Percentiles rank a stretch among this genome's conserved stretches.
phyloP scores from a whole-genome alignment of 768 basidiomycete genomes.

The Phylloporus rhodoxanthus region DNA sequence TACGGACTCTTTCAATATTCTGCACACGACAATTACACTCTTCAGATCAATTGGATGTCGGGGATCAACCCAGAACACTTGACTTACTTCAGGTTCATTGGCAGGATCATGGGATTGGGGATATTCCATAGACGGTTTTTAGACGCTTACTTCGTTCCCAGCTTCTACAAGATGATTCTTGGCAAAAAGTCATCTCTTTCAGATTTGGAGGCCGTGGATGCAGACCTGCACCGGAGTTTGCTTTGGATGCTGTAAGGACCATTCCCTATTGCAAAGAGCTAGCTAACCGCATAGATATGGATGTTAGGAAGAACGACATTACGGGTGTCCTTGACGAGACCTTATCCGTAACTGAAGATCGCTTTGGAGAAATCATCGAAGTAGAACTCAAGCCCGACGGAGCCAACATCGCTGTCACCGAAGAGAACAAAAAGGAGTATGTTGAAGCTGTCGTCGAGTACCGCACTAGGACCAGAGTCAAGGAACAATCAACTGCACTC shows the following conservation, averaged over 20 bases:
- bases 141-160: slow-evolving; percentile 74
- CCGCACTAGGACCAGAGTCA: slow-evolving; percentile 74
- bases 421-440: slow-evolving; percentile 73
- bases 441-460: slow-evolving; percentile 76
- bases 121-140: slow-evolving; percentile 76
- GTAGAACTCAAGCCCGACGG: slow-evolving; percentile 64
- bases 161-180: slow-evolving; percentile 76
- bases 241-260: slow-evolving; percentile 67
- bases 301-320: slow-evolving; percentile 63
- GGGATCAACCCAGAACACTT: slow-evolving; percentile 73
- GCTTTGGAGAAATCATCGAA: slow-evolving; percentile 66
- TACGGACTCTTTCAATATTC: slow-evolving; percentile 83
- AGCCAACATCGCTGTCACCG: slow-evolving; percentile 56
- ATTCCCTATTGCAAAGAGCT: background rate
- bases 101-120: slow-evolving; percentile 65
- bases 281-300: slow-evolving; percentile 1
- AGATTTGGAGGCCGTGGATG: slow-evolving; percentile 67
- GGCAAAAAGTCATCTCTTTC: slow-evolving; percentile 52
- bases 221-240: slow-evolving; percentile 62
- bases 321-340: slow-evolving; percentile 70
- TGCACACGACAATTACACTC: slow-evolving; percentile 71
- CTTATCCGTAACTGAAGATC: slow-evolving; percentile 65
- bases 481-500: slow-evolving; percentile 81
- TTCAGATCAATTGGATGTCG: slow-evolving; percentile 74
- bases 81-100: slow-evolving; percentile 80